phyloP scores from a whole-genome alignment of 2,329 filamentous ascomycete genomes.

The Hypoxylon sp. region DNA sequence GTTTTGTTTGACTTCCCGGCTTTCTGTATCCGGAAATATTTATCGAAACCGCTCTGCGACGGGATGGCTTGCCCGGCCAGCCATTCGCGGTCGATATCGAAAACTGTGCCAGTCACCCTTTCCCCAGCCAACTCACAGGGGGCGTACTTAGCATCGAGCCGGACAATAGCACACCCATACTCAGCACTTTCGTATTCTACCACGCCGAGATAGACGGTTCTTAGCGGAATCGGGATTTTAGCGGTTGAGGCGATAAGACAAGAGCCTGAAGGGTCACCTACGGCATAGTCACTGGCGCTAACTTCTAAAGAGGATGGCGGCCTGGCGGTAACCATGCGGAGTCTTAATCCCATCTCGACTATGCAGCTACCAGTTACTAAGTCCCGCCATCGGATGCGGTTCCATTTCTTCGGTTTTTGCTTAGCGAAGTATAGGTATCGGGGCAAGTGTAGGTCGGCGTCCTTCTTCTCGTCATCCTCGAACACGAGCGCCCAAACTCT shows the following conservation, averaged over 20 bases:
- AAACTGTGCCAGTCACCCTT: neutral
- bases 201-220: neutral
- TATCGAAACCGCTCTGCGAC: neutral
- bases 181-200: neutral
- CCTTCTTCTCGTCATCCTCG: neutral
- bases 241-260: slow-evolving; percentile 1
- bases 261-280: neutral
- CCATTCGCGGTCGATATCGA: neutral
- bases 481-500: neutral
- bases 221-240: neutral
- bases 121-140: neutral
- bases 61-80: neutral
- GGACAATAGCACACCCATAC: neutral
- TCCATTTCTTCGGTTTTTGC: slow-evolving; percentile 3
- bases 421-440: slow-evolving; percentile 3
- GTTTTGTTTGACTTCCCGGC: neutral
- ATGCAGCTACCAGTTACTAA: neutral
- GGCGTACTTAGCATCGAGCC: neutral
- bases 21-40: neutral
- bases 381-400: neutral
- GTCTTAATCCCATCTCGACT: neutral
- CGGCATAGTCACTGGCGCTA: neutral
- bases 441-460: neutral
- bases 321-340: neutral
- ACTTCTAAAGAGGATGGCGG: neutral